A percentile compares a stretch with the other conserved stretches of the same genome.
These are phyloP conservation scores for Backusella australiensis DNA, from an alignment of 192 early-diverging fungal species.

Conservation along the genomic window DNA sequence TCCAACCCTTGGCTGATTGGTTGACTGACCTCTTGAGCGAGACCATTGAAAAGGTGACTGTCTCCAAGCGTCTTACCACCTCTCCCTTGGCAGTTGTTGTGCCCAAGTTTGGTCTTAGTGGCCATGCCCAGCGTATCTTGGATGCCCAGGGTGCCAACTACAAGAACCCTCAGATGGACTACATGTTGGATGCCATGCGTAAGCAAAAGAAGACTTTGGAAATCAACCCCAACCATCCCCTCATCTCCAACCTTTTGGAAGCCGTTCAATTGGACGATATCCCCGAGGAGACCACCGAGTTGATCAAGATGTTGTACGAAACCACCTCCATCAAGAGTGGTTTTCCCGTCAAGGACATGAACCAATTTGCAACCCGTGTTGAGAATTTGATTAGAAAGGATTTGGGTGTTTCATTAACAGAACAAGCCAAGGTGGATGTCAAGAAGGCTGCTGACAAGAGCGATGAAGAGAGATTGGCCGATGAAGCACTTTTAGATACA, in stretches of 20 bases:
- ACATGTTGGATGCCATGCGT: conserved; percentile 45
- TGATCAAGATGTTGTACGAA: conserved; percentile 60
- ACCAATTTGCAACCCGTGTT: conserved; percentile 48
- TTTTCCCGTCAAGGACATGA: conserved; percentile 55
- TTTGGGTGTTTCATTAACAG: conserved; percentile 42
- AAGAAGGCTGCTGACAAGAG: conserved; percentile 34
- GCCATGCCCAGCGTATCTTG: conserved; percentile 63
- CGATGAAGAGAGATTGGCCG: conserved; percentile 21
- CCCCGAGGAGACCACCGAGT: conserved; percentile 43
- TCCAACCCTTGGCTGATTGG: conserved; percentile 57
- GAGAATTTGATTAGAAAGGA: conserved; percentile 54
- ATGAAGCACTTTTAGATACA: conserved; percentile 16
- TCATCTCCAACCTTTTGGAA: conserved; percentile 54
- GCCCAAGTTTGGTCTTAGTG: conserved; percentile 58
- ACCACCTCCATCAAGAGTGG: conserved; percentile 63
- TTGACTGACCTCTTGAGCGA: conserved; percentile 46
- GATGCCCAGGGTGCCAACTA: conserved; percentile 45
- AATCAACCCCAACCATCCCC: conserved; percentile 66
- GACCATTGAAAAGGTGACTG: conserved; percentile 51
- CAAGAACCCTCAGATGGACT: conserved; percentile 42
- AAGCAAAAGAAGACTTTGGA: conserved; percentile 64
- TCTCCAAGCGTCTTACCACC: conserved; percentile 77
- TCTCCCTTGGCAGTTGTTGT: conserved; percentile 76
- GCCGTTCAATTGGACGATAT: conserved; percentile 44
- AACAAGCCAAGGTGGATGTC: conserved; percentile 43